Conservation (phyloP, 1,284 basidiomycete genomes). For the Microbotryomycetes sp. region DNA sequence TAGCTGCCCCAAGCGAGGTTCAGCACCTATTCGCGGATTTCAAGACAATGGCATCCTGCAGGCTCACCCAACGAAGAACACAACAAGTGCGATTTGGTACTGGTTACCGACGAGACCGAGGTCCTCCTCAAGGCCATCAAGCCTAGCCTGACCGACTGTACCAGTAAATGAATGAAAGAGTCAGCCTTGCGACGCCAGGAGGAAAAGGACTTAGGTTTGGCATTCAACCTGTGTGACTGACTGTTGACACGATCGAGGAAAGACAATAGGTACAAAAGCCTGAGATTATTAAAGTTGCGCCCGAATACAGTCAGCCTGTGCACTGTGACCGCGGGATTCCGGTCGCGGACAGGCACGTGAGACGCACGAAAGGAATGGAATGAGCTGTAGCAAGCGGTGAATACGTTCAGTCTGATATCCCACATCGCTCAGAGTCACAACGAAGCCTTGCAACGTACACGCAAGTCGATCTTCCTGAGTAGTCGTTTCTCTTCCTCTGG, state of each 20-base stretch:
- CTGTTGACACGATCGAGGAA: constrained; percentile 50
- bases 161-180: not conserved
- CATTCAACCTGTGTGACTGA: constrained; percentile 42
- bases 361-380: constrained; percentile 29
- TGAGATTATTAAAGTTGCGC: not conserved
- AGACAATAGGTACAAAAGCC: constrained; percentile 39
- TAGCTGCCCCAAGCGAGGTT: too few species aligned
- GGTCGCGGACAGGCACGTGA: not conserved
- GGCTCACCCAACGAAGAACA: constrained; percentile 42
- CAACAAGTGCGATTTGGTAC: constrained; percentile 21
- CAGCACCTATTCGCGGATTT: constrained; percentile 41
- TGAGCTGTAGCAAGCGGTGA: constrained; percentile 8
- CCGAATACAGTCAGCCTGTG: not conserved
- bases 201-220: not conserved
- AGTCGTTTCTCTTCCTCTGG: constrained; percentile 21
- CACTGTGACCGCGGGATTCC: too few species aligned
- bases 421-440: too few species aligned
- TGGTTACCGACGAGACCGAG: constrained; percentile 41
- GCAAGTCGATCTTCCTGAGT: constrained; percentile 25
- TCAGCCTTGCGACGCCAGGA: too few species aligned
- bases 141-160: constrained; percentile 1
- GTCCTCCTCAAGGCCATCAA: constrained; percentile 42
- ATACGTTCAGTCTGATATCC: not conserved
- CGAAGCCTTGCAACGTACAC: not conserved
- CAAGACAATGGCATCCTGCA: too few species aligned